Evolutionary conservation across 2,329 filamentous ascomycete species (phyloP).

Genomic region (Fusarium piperis): DNA sequence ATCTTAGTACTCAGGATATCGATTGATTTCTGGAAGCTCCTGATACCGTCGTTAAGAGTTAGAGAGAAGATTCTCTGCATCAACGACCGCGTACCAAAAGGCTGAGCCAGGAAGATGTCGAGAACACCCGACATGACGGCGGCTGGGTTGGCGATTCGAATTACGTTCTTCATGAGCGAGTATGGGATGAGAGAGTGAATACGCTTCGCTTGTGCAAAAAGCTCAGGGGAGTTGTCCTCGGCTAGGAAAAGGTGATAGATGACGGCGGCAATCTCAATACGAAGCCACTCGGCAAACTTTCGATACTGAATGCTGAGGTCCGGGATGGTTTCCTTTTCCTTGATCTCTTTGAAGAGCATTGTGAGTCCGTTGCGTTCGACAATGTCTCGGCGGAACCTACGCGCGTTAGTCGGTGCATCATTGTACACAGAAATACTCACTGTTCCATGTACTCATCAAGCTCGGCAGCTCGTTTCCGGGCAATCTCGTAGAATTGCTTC

Average conservation of each 20-base stretch:
- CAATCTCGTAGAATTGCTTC: slow-evolving; percentile 94
- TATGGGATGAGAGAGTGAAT: slow-evolving; percentile 97
- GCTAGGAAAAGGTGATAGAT: slow-evolving; percentile 97
- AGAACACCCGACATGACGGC: slow-evolving; percentile 96
- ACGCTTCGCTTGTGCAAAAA: slow-evolving; percentile 92
- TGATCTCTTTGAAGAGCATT: slow-evolving; percentile 92
- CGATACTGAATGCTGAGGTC: slow-evolving; percentile 95
- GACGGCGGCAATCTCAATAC: slow-evolving; percentile 96
- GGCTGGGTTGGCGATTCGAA: slow-evolving; percentile 93
- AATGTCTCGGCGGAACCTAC: slow-evolving; percentile 72
- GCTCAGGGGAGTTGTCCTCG: slow-evolving; percentile 95
- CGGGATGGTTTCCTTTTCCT: slow-evolving; percentile 84
- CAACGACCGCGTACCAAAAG: slow-evolving; percentile 88
- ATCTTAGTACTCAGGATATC: slow-evolving; percentile 81
- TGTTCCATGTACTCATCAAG: slow-evolving; percentile 98
- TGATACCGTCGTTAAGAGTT: slow-evolving; percentile 90
- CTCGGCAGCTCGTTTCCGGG: slow-evolving; percentile 86
- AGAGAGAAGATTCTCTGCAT: slow-evolving; percentile 95
- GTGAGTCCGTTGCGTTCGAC: slow-evolving; percentile 84
- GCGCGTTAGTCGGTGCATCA: slow-evolving; percentile 27
- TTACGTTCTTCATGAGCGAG: slow-evolving; percentile 93
- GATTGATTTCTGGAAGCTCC: slow-evolving; percentile 85
- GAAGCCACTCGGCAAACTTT: slow-evolving; percentile 97
- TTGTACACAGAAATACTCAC: slow-evolving; percentile 56
- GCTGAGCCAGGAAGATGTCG: slow-evolving; percentile 94